Percentiles rank a stretch among this genome's conserved stretches.
phyloP scores from a whole-genome alignment of 1,139 yeast genomes.

The Pichia sp. region DNA sequence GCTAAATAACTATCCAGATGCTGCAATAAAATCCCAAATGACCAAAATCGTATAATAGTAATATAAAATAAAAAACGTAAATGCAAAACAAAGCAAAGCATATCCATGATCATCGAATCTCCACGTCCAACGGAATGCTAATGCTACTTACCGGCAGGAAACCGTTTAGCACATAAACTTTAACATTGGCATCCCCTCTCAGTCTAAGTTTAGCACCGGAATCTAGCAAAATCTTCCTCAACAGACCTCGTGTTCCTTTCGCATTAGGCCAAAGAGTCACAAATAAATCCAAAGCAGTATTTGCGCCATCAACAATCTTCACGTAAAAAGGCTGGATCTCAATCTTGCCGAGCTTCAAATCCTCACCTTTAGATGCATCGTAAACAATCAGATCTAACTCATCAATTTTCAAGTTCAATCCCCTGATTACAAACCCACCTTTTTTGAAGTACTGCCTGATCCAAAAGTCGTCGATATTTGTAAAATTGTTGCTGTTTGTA shows the following conservation, averaged over 20 bases:
- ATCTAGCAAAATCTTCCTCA: slow-evolving; percentile 29
- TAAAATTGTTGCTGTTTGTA: slow-evolving; percentile 29
- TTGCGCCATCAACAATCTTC: slow-evolving; percentile 24
- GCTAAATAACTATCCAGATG: too few relatives aligned
- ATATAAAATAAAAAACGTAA: background rate
- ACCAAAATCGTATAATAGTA: too few relatives aligned
- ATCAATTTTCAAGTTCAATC: slow-evolving; percentile 27
- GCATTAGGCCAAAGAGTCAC: slow-evolving; percentile 33
- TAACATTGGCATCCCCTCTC: slow-evolving; percentile 33
- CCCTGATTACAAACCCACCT: slow-evolving; percentile 30
- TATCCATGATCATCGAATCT: slow-evolving; percentile 6
- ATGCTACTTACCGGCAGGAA: slow-evolving; percentile 32
- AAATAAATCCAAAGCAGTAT: slow-evolving; percentile 27
- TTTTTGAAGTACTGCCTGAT: slow-evolving; percentile 27
- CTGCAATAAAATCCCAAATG: background rate
- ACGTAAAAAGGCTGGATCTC: slow-evolving; percentile 29
- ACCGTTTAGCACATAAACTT: slow-evolving; percentile 30
- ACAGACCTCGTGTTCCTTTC: slow-evolving; percentile 30
- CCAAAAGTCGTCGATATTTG: slow-evolving; percentile 28
- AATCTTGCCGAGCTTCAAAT: slow-evolving; percentile 27
- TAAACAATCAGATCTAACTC: slow-evolving; percentile 25
- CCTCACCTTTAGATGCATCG: slow-evolving; percentile 18
- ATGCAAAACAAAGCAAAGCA: background rate
- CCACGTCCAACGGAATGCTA: slow-evolving; percentile 31
- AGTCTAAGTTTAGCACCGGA: slow-evolving; percentile 32